Conservation (phyloP, 2,329 filamentous ascomycete genomes). For the Didymella lethalis region DNA sequence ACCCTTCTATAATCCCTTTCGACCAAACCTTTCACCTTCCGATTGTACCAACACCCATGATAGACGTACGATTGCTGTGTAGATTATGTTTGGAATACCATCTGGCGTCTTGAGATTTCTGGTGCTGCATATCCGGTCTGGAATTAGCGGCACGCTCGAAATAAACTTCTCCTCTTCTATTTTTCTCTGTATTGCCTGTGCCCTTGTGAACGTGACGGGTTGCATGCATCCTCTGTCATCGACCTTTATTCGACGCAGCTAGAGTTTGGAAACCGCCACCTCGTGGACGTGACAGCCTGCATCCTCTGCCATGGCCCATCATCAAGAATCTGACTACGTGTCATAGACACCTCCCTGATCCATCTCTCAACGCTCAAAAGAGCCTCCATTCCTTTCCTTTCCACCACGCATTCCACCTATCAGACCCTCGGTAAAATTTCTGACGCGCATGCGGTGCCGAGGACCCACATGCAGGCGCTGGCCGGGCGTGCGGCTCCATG, state of each 20-base stretch:
- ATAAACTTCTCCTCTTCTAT: slow-evolving; percentile 47
- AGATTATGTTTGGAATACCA: slow-evolving; percentile 49
- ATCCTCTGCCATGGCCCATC: too few species aligned
- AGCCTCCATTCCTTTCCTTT: background rate
- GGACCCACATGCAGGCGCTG: slow-evolving; percentile 5
- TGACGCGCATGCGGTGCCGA: slow-evolving; percentile 30
- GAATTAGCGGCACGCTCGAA: slow-evolving; percentile 48
- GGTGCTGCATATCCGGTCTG: slow-evolving; percentile 48
- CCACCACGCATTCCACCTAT: slow-evolving; percentile 21
- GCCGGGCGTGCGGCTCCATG: slow-evolving; percentile 19
- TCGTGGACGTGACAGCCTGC: too few species aligned
- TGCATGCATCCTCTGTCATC: too few species aligned
- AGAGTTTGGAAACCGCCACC: too few species aligned
- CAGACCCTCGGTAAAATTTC: slow-evolving; percentile 28
- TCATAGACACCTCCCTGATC: background rate
- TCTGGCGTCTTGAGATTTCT: slow-evolving; percentile 43
- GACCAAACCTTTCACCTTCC: slow-evolving; percentile 31
- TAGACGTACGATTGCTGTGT: slow-evolving; percentile 53
- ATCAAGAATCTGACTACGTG: slow-evolving; percentile 3
- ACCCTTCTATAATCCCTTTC: slow-evolving; percentile 39
- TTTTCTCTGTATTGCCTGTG: background rate
- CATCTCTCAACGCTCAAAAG: background rate
- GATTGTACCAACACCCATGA: slow-evolving; percentile 51
- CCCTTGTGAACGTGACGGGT: background rate
- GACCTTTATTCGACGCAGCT: too few species aligned